phyloP scores from a whole-genome alignment of 2,329 filamentous ascomycete species.

The Scedosporium aurantiacum region DNA sequence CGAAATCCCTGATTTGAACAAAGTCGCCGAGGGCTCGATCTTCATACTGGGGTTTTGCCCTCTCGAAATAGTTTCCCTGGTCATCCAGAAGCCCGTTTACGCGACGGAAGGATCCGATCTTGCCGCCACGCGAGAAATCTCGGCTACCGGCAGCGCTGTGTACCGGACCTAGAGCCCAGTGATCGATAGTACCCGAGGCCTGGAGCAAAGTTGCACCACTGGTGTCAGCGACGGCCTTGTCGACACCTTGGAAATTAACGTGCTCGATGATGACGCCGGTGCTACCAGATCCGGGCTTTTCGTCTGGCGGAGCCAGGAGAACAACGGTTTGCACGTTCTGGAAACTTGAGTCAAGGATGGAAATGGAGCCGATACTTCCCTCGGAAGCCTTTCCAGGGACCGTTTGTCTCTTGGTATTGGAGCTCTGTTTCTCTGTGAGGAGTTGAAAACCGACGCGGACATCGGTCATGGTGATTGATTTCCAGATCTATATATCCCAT shows the following conservation, averaged over 20 bases:
- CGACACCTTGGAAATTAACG: constrained; percentile 30
- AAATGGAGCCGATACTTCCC: background rate
- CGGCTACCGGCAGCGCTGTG: constrained; percentile 8
- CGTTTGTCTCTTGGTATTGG: too few relatives aligned
- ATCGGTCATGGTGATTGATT: constrained; percentile 10
- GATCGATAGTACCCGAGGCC: constrained; percentile 5
- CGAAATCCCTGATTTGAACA: constrained; percentile 13
- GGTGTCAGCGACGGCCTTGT: constrained; percentile 9
- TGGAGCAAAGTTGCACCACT: constrained; percentile 8
- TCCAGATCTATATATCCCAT: constrained; percentile 4
- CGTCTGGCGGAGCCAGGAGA: background rate
- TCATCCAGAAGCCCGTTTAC: constrained; percentile 1
- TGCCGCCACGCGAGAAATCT: constrained; percentile 8
- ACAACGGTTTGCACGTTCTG: constrained; percentile 1
- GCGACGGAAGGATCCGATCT: constrained; percentile 7
- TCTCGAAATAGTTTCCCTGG: constrained; percentile 27
- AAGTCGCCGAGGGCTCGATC: constrained; percentile 9
- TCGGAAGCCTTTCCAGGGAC: background rate
- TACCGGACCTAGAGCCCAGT: constrained; percentile 11
- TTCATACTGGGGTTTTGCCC: constrained; percentile 45
- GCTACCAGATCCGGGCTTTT: constrained; percentile 5
- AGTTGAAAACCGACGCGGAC: constrained; percentile 8
- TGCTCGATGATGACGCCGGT: constrained; percentile 41
- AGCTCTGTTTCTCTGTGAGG: background rate
- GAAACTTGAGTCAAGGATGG: constrained; percentile 5